A percentile compares a stretch with the other conserved stretches of the same genome.
Evolutionary conservation across 495 filamentous ascomycete genomes (phyloP).

Genomic region (Penicillium samsonianum): DNA sequence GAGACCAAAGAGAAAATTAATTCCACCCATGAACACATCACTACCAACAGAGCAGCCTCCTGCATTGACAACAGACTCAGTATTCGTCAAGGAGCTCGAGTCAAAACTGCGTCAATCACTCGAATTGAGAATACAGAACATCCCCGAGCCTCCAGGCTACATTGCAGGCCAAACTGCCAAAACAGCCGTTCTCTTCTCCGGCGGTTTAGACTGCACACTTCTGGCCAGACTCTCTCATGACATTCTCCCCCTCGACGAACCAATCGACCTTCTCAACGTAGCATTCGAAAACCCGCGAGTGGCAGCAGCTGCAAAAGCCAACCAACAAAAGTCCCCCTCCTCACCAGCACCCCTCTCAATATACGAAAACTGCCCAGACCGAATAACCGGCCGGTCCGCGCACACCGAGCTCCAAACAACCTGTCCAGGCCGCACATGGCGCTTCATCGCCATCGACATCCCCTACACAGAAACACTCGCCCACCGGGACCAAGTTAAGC

Average conservation of each 20-base stretch:
- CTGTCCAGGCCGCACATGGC: constrained; percentile 75
- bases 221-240: constrained; percentile 85
- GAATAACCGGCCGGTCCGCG: constrained; percentile 78
- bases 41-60: constrained; percentile 39
- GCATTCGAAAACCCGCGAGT: constrained; percentile 93
- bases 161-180: constrained; percentile 43
- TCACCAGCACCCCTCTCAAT: constrained; percentile 36
- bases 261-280: constrained; percentile 90
- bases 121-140: constrained; percentile 60
- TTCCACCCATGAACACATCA: constrained; percentile 63
- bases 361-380: constrained; percentile 87
- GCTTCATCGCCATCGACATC: constrained; percentile 81
- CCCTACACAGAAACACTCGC: constrained; percentile 72
- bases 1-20: constrained; percentile 52
- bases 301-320: constrained; percentile 39
- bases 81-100: constrained; percentile 57
- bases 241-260: constrained; percentile 62
- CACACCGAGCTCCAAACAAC: constrained; percentile 68
- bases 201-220: constrained; percentile 89
- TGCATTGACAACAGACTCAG: constrained; percentile 48
- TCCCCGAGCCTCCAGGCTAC: constrained; percentile 56
- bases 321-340: constrained; percentile 7
- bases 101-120: constrained; percentile 65
- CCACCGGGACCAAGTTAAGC: constrained; percentile 68
- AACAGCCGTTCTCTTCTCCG: constrained; percentile 88